Percentiles rank a stretch among this genome's conserved stretches.
Evolutionary conservation across 1,284 basidiomycete genomes (phyloP).

Genomic region (Trichosporon ovoides): DNA sequence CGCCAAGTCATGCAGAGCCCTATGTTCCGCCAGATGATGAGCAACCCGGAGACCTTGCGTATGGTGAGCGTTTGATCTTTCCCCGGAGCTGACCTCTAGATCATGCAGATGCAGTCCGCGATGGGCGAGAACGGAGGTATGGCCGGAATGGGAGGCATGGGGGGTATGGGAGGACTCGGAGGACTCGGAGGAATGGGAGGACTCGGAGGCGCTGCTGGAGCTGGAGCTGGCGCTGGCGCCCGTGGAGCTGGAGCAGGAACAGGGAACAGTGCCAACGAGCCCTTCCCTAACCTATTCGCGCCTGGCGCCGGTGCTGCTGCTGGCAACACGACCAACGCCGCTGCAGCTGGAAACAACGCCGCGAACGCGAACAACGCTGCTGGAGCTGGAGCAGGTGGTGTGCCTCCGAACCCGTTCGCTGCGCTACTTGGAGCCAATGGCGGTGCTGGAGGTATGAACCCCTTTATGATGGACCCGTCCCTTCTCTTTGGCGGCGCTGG

Average conservation of each 20-base stretch:
- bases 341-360: neutral
- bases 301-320: conserved; percentile 20
- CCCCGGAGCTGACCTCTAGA: conserved; percentile 49
- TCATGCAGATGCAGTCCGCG: conserved; percentile 67
- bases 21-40: conserved; percentile 72
- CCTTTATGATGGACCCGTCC: conserved; percentile 46
- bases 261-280: conserved; percentile 27
- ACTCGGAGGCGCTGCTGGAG: conserved; percentile 19
- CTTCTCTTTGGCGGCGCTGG: conserved; percentile 52
- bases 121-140: conserved; percentile 40
- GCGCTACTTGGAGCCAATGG: conserved; percentile 11
- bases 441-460: conserved; percentile 27
- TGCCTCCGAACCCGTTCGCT: conserved; percentile 13
- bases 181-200: conserved; percentile 24
- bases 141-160: conserved; percentile 23
- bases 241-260: conserved; percentile 23
- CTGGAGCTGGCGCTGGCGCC: conserved; percentile 22
- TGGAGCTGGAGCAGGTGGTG: conserved; percentile 6
- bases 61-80: conserved; percentile 23
- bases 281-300: conserved; percentile 45
- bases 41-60: conserved; percentile 43
- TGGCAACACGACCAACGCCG: conserved; percentile 8
- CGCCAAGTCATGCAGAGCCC: conserved; percentile 72
- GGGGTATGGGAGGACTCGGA: conserved; percentile 28
- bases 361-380: neutral